These are phyloP conservation scores for Eucalyptus erythrocorys DNA, from an alignment of 345 rosid species.

Conservation along the genomic window DNA sequence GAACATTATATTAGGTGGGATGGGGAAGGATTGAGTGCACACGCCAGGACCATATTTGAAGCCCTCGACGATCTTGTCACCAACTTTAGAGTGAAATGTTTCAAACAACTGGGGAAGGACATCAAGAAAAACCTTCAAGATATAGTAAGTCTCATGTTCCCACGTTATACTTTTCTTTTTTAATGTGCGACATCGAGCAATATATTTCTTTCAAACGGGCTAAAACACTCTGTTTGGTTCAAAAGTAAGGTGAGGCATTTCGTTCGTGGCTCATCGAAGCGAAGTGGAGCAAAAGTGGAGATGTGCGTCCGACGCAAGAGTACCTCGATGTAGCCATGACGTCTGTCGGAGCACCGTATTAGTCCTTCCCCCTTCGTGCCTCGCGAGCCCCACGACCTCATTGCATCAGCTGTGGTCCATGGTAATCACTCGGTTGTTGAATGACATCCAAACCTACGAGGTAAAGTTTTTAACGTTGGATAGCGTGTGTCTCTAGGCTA, in stretches of 20 bases:
- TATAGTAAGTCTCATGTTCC: constrained; percentile 16
- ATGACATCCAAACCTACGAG: constrained; percentile 2
- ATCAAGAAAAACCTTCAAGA: constrained; percentile 15
- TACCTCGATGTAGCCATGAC: constrained; percentile 33
- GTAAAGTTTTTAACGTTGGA: not conserved
- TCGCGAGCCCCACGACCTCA: constrained; percentile 10
- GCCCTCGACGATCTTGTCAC: constrained; percentile 35
- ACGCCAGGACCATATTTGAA: constrained; percentile 28
- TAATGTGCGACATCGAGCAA: not conserved
- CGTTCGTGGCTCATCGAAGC: constrained; percentile 53
- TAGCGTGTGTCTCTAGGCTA: not conserved
- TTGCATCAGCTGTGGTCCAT: constrained; percentile 19
- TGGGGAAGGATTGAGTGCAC: constrained; percentile 25
- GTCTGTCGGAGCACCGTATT: constrained; percentile 30
- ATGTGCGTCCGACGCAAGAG: constrained; percentile 19
- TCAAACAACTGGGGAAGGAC: constrained; percentile 13
- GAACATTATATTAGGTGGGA: constrained; percentile 32
- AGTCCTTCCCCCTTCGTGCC: constrained; percentile 27
- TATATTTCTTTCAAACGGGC: not conserved
- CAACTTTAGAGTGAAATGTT: constrained; percentile 12
- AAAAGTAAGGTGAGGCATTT: constrained; percentile 57
- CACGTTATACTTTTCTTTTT: not conserved
- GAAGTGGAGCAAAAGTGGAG: constrained; percentile 31
- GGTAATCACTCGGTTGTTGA: constrained; percentile 40
- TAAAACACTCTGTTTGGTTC: not conserved